phyloP scores from a whole-genome alignment of 306 rosid species.

The Gastrolobium bilobum region DNA sequence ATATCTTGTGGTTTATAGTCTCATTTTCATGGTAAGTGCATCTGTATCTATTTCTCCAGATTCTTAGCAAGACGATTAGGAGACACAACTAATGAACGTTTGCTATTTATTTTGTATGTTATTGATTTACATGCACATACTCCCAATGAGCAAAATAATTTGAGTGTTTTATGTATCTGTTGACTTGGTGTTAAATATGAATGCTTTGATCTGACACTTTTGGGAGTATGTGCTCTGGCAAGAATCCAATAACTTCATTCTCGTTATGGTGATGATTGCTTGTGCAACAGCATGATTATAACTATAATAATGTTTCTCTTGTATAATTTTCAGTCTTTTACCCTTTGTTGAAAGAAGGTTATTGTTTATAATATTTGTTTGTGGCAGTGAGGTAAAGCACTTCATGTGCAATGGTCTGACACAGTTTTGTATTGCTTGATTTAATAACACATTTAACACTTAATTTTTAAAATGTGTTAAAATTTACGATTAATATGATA shows the following conservation, averaged over 20 bases:
- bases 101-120: neutral
- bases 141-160: neutral
- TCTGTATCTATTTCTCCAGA: too few species aligned
- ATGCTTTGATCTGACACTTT: neutral
- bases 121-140: neutral
- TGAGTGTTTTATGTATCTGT: too few species aligned
- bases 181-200: too few species aligned
- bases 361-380: neutral
- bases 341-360: neutral
- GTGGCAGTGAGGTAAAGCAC: neutral
- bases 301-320: constrained; percentile 25
- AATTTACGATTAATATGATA: too few species aligned
- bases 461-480: too few species aligned
- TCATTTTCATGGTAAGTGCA: neutral
- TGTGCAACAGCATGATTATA: neutral
- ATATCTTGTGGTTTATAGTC: neutral
- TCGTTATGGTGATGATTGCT: constrained; percentile 5
- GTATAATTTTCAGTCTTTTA: neutral
- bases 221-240: neutral
- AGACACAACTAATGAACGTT: neutral
- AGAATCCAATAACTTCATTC: neutral
- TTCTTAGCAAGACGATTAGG: neutral
- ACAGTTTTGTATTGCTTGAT: too few species aligned
- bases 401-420: too few species aligned
- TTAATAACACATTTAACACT: too few species aligned